Conservation (phyloP, 208 protist genomes). For the Trypanosoma brucei region DNA sequence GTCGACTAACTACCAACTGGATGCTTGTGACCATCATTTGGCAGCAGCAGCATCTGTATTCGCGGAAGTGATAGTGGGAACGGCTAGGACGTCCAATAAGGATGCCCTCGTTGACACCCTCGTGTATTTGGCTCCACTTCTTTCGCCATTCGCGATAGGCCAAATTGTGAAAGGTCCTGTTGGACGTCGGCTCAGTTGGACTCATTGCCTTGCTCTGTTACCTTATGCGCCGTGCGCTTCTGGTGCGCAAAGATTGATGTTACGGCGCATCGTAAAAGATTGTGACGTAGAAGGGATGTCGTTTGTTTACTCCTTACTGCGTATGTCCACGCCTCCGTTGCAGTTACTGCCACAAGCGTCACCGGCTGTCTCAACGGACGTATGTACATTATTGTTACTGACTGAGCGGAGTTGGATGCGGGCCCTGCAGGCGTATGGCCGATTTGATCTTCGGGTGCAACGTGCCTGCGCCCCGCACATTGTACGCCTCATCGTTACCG, state of each 20-base stretch:
- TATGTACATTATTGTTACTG: slow-evolving; percentile 41
- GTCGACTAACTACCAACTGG: slow-evolving; percentile 3
- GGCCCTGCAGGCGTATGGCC: slow-evolving; percentile 33
- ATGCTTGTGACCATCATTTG: background rate
- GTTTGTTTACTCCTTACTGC: slow-evolving; percentile 1
- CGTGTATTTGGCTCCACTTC: slow-evolving; percentile 35
- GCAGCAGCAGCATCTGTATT: slow-evolving; percentile 11
- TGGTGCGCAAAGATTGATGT: slow-evolving; percentile 37
- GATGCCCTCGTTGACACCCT: slow-evolving; percentile 26
- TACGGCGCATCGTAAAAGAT: slow-evolving; percentile 51
- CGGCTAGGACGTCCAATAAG: slow-evolving; percentile 3
- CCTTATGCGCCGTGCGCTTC: slow-evolving; percentile 54
- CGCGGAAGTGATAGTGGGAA: slow-evolving; percentile 5
- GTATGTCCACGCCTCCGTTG: slow-evolving; percentile 16
- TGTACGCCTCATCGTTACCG: slow-evolving; percentile 41
- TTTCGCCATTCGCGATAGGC: slow-evolving; percentile 43
- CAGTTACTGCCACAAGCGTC: slow-evolving; percentile 2
- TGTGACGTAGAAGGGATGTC: slow-evolving; percentile 13
- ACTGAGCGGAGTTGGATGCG: slow-evolving; percentile 44
- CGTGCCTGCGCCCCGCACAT: slow-evolving; percentile 48
- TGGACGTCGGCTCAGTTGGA: slow-evolving; percentile 33
- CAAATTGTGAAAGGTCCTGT: slow-evolving; percentile 39
- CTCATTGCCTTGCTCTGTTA: slow-evolving; percentile 55
- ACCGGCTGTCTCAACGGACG: slow-evolving; percentile 19
- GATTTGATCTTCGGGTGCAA: slow-evolving; percentile 32